Conservation (phyloP, 305 asterid genomes). For the Fraxinus xanthoxyloides region DNA sequence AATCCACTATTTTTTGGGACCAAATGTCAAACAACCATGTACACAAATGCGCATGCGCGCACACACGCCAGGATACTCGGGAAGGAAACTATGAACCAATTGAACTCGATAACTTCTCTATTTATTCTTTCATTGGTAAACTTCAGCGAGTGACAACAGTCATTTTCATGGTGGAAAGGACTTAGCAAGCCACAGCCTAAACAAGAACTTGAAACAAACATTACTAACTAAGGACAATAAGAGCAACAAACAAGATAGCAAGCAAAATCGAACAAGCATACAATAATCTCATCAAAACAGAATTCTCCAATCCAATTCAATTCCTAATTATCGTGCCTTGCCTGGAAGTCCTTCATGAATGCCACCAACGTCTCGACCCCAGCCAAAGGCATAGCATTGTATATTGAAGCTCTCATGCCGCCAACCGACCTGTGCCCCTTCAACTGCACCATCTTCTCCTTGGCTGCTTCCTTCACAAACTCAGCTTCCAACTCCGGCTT, state of each 20-base stretch:
- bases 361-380: constrained; percentile 84
- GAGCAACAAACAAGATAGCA: background rate
- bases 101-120: background rate
- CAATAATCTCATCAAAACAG: background rate
- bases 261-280: background rate
- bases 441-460: constrained; percentile 90
- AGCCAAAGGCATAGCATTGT: constrained; percentile 93
- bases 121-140: background rate
- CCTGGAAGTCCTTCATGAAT: constrained; percentile 93
- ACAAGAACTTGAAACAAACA: background rate
- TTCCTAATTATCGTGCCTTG: constrained; percentile 51
- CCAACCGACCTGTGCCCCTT: constrained; percentile 94
- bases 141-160: background rate
- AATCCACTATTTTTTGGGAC: background rate
- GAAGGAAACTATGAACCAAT: background rate
- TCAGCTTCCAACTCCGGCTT: constrained; percentile 78
- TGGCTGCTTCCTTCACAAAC: constrained; percentile 81
- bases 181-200: background rate
- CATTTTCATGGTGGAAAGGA: background rate
- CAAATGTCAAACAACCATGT: background rate
- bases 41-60: background rate
- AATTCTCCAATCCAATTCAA: background rate
- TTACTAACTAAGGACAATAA: background rate
- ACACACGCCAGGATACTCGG: background rate
- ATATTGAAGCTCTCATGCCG: constrained; percentile 95